These are phyloP conservation scores for Colletotrichum sp. DNA, from an alignment of 2,329 filamentous ascomycete species.

Conservation along the genomic window DNA sequence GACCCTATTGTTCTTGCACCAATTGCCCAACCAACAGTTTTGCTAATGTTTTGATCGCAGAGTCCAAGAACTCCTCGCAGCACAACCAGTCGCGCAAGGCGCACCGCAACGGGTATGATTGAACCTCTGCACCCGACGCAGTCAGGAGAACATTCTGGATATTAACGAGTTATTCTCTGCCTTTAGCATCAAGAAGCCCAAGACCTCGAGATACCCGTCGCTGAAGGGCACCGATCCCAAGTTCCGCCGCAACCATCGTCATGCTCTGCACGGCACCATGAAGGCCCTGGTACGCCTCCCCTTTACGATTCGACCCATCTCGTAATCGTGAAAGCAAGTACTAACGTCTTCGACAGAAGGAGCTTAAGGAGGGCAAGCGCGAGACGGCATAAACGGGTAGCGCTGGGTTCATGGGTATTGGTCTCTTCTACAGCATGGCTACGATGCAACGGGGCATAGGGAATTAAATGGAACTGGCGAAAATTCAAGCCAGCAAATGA, in stretches of 20 bases:
- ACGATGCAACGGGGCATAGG: slow-evolving; percentile 4
- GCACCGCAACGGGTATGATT: slow-evolving; percentile 95
- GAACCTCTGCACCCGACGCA: background rate
- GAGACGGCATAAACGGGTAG: slow-evolving; percentile 70
- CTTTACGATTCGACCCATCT: background rate
- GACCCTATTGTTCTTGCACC: background rate
- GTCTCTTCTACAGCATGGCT: slow-evolving; percentile 13
- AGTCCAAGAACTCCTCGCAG: slow-evolving; percentile 99
- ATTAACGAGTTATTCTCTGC: background rate
- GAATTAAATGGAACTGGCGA: slow-evolving; percentile 2
- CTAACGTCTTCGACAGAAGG: slow-evolving; percentile 73
- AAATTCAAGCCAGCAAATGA: slow-evolving; percentile 4
- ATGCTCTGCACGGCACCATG: slow-evolving; percentile 98
- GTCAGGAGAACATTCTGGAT: background rate
- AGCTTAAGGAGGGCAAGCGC: slow-evolving; percentile 95
- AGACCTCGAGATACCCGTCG: slow-evolving; percentile 98
- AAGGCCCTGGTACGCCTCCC: slow-evolving; percentile 84
- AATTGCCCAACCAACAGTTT: background rate
- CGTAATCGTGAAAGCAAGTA: background rate
- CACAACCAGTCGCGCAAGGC: slow-evolving; percentile 99
- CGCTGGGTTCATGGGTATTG: background rate
- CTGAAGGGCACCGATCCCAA: slow-evolving; percentile 99
- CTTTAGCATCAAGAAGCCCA: slow-evolving; percentile 98
- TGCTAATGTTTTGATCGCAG: slow-evolving; percentile 48
- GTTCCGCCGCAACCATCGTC: slow-evolving; percentile 99